A percentile compares a stretch with the other conserved stretches of the same genome.
phyloP scores from a whole-genome alignment of 257 asterid genomes.

The Voacanga thouarsii region DNA sequence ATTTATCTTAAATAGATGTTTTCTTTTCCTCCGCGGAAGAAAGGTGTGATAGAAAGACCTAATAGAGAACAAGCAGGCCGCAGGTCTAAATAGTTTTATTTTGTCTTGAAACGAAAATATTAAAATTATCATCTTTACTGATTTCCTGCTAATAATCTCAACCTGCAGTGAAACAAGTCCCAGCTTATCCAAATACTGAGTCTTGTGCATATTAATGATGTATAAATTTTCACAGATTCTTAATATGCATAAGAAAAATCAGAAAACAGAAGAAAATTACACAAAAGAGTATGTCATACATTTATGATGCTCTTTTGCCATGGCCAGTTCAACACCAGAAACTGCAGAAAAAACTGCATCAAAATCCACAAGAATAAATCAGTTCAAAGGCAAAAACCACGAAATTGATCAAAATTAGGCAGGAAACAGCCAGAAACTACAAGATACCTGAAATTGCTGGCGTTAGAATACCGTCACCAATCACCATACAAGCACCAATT shows the following conservation, averaged over 20 bases:
- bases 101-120: background rate
- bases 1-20: background rate
- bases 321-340: constrained; percentile 83
- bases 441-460: constrained; percentile 77
- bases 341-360: constrained; percentile 87
- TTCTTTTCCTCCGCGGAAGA: background rate
- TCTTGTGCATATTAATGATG: background rate
- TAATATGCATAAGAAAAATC: constrained; percentile 2
- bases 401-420: background rate
- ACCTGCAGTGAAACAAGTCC: background rate
- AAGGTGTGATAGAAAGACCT: background rate
- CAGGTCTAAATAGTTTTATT: background rate
- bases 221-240: background rate
- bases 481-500: constrained; percentile 97
- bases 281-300: constrained; percentile 44
- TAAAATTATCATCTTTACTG: background rate
- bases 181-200: background rate
- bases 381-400: background rate
- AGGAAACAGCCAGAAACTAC: background rate
- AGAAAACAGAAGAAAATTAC: constrained; percentile 15
- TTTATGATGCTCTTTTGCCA: constrained; percentile 79
- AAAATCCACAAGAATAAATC: constrained; percentile 21
- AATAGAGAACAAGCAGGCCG: background rate
- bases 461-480: constrained; percentile 86
- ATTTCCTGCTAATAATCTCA: background rate